A percentile compares a stretch with the other conserved stretches of the same genome.
phyloP scores from a whole-genome alignment of 257 asterid species.

The Nicotiana otophora region DNA sequence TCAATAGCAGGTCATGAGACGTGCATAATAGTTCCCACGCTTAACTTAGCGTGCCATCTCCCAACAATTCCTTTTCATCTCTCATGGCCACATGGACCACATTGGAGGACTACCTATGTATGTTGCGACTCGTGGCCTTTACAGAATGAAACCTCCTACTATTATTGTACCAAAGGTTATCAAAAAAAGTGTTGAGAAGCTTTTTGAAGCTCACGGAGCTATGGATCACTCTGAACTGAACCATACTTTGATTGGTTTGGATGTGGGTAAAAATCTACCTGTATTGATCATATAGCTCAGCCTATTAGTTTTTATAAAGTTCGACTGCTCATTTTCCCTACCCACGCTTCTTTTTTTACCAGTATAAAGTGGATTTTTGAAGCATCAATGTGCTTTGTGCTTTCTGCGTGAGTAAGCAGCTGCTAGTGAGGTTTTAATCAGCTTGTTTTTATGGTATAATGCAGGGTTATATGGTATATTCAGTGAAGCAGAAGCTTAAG shows the following conservation, averaged over 20 bases:
- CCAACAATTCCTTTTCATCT: constrained; percentile 87
- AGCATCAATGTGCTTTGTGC: not conserved
- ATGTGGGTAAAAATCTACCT: constrained; percentile 60
- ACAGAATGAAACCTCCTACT: constrained; percentile 76
- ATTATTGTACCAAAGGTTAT: constrained; percentile 77
- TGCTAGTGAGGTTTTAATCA: not conserved
- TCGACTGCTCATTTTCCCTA: not conserved
- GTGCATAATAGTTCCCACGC: constrained; percentile 73
- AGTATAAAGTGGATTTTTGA: not conserved
- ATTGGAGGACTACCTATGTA: constrained; percentile 95
- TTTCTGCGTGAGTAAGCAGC: not conserved
- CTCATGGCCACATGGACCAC: constrained; percentile 99
- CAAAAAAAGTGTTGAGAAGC: constrained; percentile 68
- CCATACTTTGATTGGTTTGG: constrained; percentile 78
- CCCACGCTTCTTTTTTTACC: not conserved
- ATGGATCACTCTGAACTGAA: constrained; percentile 90
- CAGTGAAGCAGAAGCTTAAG: constrained; percentile 78
- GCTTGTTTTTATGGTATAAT: not conserved
- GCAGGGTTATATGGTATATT: constrained; percentile 81
- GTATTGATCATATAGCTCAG: not conserved
- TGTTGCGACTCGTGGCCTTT: constrained; percentile 90
- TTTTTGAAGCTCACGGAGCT: constrained; percentile 88
- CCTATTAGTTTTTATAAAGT: not conserved
- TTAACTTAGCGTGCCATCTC: constrained; percentile 80
- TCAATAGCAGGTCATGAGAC: constrained; percentile 98